Evolutionary conservation across 2,329 filamentous ascomycete species (phyloP), one percentile per base, ranked within the genome.

Genomic region (Apiospora arundinis): DNA sequence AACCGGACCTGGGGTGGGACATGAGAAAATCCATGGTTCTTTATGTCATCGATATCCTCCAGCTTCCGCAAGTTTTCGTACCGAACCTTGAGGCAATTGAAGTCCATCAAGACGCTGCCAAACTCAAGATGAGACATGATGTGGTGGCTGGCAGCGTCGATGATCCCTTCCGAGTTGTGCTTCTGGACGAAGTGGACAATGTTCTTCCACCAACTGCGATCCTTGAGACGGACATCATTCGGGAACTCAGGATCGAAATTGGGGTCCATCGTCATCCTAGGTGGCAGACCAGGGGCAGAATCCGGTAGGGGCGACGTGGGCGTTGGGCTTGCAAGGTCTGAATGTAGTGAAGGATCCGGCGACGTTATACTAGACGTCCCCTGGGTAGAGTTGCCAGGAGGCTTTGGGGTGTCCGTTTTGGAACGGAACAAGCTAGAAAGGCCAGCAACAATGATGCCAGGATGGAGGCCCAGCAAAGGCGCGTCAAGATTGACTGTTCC

Each of bases 391-490:
- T 69, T 70, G 42, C 44, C 67, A 8, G 46, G 73, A 56, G 75
- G 63, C 63, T 75, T 77, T 25, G 78, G 74, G 5, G 79, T 74
- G 21, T 79, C 78, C 4, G 83, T 79, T 14, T 84, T 81, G 4
- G 85, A 81, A 46, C 86, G 83, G 80, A 97, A 96, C 14, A 97
- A 86, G 77, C 93, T 95, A 2, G 91, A 89, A 70, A 97, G 88
- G 1, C 95, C 94, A 48, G 93, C 93, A n/a, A 91, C 88, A 56
- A 97, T 89, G 56, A 98, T 92, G 7, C 95, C 93, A 1, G 94
- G 95, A 81, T 98, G 94, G 79, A 98, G 92, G 4, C 95, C 95
- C 7, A 97, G 85, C 72, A 97, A 94, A 0, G 95, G 95, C 0
- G 93, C 92, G 81, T 98, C 95, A 67, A 97, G 92, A 70, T 93